Percentiles rank a stretch among this genome's conserved stretches.
phyloP scores from a whole-genome alignment of 257 asterid genomes.

The Solanum sitiens region DNA sequence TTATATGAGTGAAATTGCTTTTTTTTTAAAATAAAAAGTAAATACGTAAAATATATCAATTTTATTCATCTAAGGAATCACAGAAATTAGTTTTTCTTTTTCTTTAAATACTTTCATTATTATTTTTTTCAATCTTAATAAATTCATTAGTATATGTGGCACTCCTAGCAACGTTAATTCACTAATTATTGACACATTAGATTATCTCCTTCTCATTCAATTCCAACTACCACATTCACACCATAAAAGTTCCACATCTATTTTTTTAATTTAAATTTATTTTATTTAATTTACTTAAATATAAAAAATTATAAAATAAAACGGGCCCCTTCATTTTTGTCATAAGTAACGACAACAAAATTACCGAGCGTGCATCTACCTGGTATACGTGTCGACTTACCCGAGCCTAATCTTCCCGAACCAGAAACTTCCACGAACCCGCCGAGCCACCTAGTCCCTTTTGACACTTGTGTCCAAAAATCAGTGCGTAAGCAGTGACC shows the following conservation, averaged over 20 bases:
- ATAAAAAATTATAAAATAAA: not conserved
- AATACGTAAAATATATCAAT: too few species aligned
- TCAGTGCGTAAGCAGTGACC: constrained; percentile 46
- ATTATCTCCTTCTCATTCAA: not conserved
- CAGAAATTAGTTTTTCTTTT: not conserved
- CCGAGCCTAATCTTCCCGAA: not conserved
- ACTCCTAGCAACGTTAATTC: not conserved
- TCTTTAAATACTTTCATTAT: not conserved
- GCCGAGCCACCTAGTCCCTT: not conserved
- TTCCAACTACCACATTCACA: not conserved
- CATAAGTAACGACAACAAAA: not conserved
- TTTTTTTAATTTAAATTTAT: not conserved
- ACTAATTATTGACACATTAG: not conserved
- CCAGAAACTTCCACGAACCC: not conserved
- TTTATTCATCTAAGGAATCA: not conserved
- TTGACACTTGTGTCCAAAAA: constrained; percentile 21
- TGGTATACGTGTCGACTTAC: not conserved
- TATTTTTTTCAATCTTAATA: not conserved
- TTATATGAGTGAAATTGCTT: too few species aligned
- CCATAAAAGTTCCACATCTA: not conserved
- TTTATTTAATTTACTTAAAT: not conserved
- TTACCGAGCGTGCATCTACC: not conserved
- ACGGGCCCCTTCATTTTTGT: not conserved
- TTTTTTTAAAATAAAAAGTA: too few species aligned
- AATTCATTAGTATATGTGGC: not conserved